These are phyloP conservation scores for Odonthalia washingtoniensis DNA, from an alignment of 31 red algal species.

Conservation along the genomic window DNA sequence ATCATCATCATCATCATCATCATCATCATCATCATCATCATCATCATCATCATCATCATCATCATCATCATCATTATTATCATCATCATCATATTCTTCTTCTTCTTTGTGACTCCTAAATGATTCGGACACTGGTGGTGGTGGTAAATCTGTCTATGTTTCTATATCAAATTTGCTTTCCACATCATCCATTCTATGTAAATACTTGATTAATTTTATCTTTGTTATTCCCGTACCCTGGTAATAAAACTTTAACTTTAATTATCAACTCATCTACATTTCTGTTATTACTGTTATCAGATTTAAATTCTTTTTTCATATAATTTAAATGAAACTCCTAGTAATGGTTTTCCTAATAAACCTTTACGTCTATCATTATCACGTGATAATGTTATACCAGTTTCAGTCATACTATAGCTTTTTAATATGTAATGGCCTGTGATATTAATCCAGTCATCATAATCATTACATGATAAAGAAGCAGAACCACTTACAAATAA, in stretches of 20 bases:
- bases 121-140: too few relatives aligned
- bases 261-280: constrained; percentile 60
- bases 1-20: background rate
- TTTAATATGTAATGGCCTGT: constrained; percentile 74
- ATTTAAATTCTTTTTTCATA: background rate
- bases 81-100: background rate
- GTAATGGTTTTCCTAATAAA: constrained; percentile 73
- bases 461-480: constrained; percentile 54
- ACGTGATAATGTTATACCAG: constrained; percentile 79
- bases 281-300: background rate
- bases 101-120: background rate
- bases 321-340: constrained; percentile 66
- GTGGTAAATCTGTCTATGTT: too few relatives aligned
- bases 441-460: constrained; percentile 67
- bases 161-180: too few relatives aligned
- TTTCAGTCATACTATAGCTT: constrained; percentile 96
- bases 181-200: constrained; percentile 71
- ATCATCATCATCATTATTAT: background rate
- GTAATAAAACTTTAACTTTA: constrained; percentile 68
- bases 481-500: constrained; percentile 86
- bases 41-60: background rate
- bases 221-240: constrained; percentile 61
- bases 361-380: too few relatives aligned
- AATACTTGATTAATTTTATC: too few relatives aligned
- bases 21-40: background rate